phyloP scores from a whole-genome alignment of 192 early-diverging fungal genomes.

The Gamsiella multidivaricata region DNA sequence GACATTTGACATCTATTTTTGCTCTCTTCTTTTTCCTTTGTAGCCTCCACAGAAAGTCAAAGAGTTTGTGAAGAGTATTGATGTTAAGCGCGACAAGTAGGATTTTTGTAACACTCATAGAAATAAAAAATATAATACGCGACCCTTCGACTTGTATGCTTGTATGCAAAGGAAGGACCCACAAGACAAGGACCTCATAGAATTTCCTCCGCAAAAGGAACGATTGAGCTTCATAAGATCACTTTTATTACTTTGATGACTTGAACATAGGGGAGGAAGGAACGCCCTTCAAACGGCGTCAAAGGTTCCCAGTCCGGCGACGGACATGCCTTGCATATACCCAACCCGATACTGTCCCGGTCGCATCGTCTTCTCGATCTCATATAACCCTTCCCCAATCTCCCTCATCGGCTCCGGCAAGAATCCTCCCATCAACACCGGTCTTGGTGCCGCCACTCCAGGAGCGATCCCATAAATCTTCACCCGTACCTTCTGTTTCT shows the following conservation, averaged over 20 bases:
- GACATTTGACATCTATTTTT: neutral
- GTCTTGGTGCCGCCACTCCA: neutral
- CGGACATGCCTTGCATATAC: neutral
- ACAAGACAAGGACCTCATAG: too few relatives aligned
- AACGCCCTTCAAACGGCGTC: conserved; percentile 16
- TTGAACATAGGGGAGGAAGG: too few relatives aligned
- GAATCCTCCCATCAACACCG: neutral
- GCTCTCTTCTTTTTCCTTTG: neutral
- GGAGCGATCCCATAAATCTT: conserved; percentile 7
- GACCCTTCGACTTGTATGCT: too few relatives aligned
- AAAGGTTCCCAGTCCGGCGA: neutral
- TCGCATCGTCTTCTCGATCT: conserved; percentile 6
- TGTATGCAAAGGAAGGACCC: too few relatives aligned
- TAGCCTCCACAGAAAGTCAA: too few relatives aligned
- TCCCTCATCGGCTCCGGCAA: conserved; percentile 4
- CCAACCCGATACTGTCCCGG: conserved; percentile 20
- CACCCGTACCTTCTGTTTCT: conserved; percentile 16
- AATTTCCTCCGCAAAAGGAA: too few relatives aligned
- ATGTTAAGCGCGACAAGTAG: too few relatives aligned
- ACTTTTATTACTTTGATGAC: neutral
- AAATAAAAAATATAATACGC: too few relatives aligned
- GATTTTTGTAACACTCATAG: too few relatives aligned
- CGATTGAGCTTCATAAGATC: neutral
- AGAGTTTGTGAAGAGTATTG: too few relatives aligned
- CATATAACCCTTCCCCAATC: conserved; percentile 15